Evolutionary conservation across 2,329 filamentous ascomycete genomes (phyloP), one percentile per base, ranked within the genome.

Genomic region (Fusarium torreyae): DNA sequence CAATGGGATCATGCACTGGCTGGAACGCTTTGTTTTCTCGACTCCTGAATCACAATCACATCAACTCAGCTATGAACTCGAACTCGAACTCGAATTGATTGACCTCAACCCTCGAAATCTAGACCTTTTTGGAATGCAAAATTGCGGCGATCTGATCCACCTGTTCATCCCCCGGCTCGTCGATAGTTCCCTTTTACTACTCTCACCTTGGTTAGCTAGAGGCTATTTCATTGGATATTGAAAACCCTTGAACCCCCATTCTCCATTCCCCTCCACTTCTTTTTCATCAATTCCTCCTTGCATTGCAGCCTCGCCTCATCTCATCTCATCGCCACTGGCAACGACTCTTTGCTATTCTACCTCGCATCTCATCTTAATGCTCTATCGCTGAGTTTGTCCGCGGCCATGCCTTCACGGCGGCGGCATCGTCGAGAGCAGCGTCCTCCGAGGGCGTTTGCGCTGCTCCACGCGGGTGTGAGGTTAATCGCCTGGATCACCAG

Each of bases 401-500:
- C 28, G 36, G 57, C 20, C 50, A 73, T 71, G 72, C 71, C 70
- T 62, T 53, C 48, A 44, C 42, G 59, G 57, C 48, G 49, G n/a
- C 45, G 57, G 45, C 59, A 57, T 57, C 69, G 44, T 33, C 43
- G 54, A 40, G 66, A 52, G 34, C 43, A 54, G 28, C 55, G 53
- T 43, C 59, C 65, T 33, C 58, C 68, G 4, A 63, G 62, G 52
- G 44, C 57, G 44, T 72, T 71, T 57, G 61, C 51, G 22, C 55
- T 75, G 22, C 24, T 68, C 31, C 74, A 76, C 36, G 74, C 77
- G 1, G 60, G 62, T 24, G 59, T 73, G 54, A 72, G 79, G 42
- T 60, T 72, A 17, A 31, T 79, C 28, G 77, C 74, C 43, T 80
- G 79, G 79, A 50, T 77, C 36, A 75, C 75, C 39, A 73, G 73